Evolutionary conservation across 2,329 filamentous ascomycete genomes (phyloP).

Genomic region (Albophoma yamanashiensis): DNA sequence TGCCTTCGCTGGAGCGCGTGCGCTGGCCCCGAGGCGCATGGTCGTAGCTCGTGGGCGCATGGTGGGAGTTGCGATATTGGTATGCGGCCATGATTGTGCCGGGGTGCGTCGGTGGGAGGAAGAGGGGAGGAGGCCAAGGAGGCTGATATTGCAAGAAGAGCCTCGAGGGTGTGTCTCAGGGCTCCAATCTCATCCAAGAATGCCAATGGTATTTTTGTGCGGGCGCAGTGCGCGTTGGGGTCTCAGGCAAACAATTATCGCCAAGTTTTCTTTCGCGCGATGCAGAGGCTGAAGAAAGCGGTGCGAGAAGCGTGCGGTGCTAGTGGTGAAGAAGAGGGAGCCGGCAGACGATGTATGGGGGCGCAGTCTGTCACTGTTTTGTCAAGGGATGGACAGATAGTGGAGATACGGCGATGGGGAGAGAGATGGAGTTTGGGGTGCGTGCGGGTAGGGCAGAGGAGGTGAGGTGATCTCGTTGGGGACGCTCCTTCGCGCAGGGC

Average conservation of each 20-base stretch:
- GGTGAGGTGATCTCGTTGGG: not conserved
- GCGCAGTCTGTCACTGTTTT: not conserved
- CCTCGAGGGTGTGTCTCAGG: not conserved
- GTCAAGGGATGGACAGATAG: not conserved
- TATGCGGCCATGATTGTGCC: slow-evolving; percentile 36
- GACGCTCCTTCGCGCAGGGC: slow-evolving; percentile 3
- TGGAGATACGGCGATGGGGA: not conserved
- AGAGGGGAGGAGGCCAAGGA: not conserved
- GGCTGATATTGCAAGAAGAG: not conserved
- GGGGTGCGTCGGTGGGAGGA: not conserved
- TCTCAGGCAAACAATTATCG: not conserved
- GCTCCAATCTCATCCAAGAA: slow-evolving; percentile 3
- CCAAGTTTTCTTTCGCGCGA: not conserved
- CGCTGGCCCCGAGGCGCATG: slow-evolving; percentile 34
- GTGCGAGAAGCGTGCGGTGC: not conserved
- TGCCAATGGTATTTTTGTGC: slow-evolving; percentile 1
- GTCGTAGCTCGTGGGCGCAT: slow-evolving; percentile 26
- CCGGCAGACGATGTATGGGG: not conserved
- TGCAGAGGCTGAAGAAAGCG: not conserved
- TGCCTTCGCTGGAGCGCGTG: slow-evolving; percentile 74
- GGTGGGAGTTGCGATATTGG: slow-evolving; percentile 45
- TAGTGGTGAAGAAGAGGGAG: not conserved
- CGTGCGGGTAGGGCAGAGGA: not conserved
- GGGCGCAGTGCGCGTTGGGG: not conserved
- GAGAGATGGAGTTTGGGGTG: not conserved